These are phyloP conservation scores for Letharia columbiana DNA, from an alignment of 495 filamentous ascomycete species.

Conservation along the genomic window DNA sequence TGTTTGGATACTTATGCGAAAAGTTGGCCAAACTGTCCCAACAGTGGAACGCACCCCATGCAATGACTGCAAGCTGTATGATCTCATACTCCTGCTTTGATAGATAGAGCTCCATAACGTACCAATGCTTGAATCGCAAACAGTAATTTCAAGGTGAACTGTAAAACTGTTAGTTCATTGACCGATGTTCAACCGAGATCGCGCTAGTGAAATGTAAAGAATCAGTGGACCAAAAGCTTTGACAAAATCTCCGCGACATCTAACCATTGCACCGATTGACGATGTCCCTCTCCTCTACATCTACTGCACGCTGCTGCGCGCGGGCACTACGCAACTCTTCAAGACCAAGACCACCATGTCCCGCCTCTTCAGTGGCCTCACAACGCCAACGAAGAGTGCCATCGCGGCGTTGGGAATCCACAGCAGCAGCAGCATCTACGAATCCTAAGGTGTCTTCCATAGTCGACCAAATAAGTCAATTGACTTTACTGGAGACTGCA, in stretches of 20 bases:
- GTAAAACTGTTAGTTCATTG: background rate
- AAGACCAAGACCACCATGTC: conserved; percentile 6
- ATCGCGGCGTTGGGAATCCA: conserved; percentile 61
- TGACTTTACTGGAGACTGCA: conserved; percentile 94
- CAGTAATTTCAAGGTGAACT: no score
- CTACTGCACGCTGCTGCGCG: conserved; percentile 20
- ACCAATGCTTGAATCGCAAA: no score
- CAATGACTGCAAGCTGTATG: conserved; percentile 9
- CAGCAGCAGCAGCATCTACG: conserved; percentile 45
- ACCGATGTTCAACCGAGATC: background rate
- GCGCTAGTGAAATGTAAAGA: conserved; percentile 9
- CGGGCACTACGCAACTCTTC: conserved; percentile 12
- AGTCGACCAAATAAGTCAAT: conserved; percentile 95
- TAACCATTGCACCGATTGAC: background rate
- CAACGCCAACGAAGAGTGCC: conserved; percentile 21
- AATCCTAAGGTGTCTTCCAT: conserved; percentile 88
- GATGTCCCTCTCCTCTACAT: conserved; percentile 18
- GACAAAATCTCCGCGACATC: background rate
- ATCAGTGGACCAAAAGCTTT: background rate
- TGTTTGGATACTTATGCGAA: background rate
- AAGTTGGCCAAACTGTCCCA: conserved; percentile 7
- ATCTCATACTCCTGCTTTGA: conserved; percentile 17
- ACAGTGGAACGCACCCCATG: conserved; percentile 11
- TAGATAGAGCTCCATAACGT: conserved; percentile 16
- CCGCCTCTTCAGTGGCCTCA: conserved; percentile 9